A percentile compares a stretch with the other conserved stretches of the same genome.
Conservation (phyloP, 129 eudicot species). For the Daucus carota region DH1_v3.0 NC_030389.2:41064501-41065000, state of each 20-base stretch:
- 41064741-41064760: slow-evolving; percentile 55
- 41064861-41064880: slow-evolving; percentile 59
- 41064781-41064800: slow-evolving; percentile 54
- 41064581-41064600: slow-evolving; percentile 34
- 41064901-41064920: slow-evolving; percentile 58
- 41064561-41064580: slow-evolving; percentile 37
- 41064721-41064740: slow-evolving; percentile 46
- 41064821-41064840: slow-evolving; percentile 93
- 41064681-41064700: slow-evolving; percentile 37
- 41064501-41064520: slow-evolving; percentile 25
- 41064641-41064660: slow-evolving; percentile 27
- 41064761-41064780: slow-evolving; percentile 40
- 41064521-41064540: slow-evolving; percentile 29
- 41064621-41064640: slow-evolving; percentile 26
- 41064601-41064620: slow-evolving; percentile 26
- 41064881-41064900: slow-evolving; percentile 54
- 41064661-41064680: slow-evolving; percentile 25
- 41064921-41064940: slow-evolving; percentile 59
- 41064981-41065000: slow-evolving; percentile 43
- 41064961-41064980: slow-evolving; percentile 69
- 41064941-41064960: slow-evolving; percentile 40
- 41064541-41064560: slow-evolving; percentile 31
- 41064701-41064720: slow-evolving; percentile 36
- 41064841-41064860: slow-evolving; percentile 78
- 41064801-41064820: slow-evolving; percentile 62